Evolutionary conservation across 257 asterid genomes (phyloP).

Genomic region (Vinca minor): DNA sequence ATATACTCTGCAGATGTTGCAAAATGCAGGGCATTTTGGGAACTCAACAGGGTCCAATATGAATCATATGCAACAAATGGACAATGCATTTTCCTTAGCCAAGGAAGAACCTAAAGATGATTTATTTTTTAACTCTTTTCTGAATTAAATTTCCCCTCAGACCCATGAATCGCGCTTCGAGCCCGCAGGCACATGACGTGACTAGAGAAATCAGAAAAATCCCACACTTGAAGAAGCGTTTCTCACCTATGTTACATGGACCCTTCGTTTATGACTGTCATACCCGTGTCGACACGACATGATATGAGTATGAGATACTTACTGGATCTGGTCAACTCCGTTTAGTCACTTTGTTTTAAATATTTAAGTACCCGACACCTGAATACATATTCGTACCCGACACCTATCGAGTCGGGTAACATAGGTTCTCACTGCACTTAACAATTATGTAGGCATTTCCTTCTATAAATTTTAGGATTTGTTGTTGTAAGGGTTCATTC

Average conservation of each 20-base stretch:
- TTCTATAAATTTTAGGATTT: constrained; percentile 20
- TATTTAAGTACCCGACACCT: no score
- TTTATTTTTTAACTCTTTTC: constrained; percentile 51
- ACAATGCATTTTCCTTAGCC: constrained; percentile 28
- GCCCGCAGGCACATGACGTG: no score
- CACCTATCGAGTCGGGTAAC: no score
- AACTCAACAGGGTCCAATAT: constrained; percentile 32
- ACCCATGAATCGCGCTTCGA: no score
- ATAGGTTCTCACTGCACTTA: neutral
- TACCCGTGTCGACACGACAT: no score
- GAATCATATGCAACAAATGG: constrained; percentile 39
- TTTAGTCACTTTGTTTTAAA: no score
- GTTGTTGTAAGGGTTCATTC: constrained; percentile 8
- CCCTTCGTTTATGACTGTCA: no score
- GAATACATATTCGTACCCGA: no score
- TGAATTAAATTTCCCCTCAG: constrained; percentile 34
- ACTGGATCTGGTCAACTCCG: no score
- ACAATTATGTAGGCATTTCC: constrained; percentile 8
- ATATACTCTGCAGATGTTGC: constrained; percentile 65
- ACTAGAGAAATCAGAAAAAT: constrained; percentile 5
- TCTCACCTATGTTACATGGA: no score
- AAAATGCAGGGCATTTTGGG: constrained; percentile 34
- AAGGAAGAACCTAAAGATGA: constrained; percentile 85
- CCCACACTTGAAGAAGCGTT: no score
- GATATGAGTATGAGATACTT: no score